A percentile compares a stretch with the other conserved stretches of the same genome.
These are phyloP conservation scores for Plantago coronopus DNA, from an alignment of 305 asterid species.

Conservation along the genomic window DNA sequence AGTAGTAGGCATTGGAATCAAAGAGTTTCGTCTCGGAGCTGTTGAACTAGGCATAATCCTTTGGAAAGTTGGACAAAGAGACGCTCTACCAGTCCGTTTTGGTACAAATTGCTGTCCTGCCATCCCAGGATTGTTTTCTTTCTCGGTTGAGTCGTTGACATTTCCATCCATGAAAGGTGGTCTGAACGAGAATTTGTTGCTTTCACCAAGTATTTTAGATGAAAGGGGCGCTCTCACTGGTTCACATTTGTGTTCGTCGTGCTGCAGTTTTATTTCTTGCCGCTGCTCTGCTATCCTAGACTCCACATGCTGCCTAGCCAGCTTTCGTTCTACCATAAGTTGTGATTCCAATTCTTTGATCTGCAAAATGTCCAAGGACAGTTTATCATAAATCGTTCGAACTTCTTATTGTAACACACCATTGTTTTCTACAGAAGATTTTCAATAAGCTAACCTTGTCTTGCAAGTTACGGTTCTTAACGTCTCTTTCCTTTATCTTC, in stretches of 20 bases:
- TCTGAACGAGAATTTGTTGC: slow-evolving; percentile 41
- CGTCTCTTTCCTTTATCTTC: slow-evolving; percentile 74
- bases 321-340: slow-evolving; percentile 80
- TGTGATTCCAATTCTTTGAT: slow-evolving; percentile 95
- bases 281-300: slow-evolving; percentile 63
- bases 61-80: slow-evolving; percentile 53
- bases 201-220: slow-evolving; percentile 39
- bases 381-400: not conserved
- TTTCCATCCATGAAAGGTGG: slow-evolving; percentile 35
- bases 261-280: slow-evolving; percentile 38
- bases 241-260: slow-evolving; percentile 45
- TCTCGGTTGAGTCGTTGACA: slow-evolving; percentile 38
- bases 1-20: slow-evolving; percentile 66
- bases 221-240: slow-evolving; percentile 56
- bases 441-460: slow-evolving; percentile 59
- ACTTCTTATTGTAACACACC: not conserved
- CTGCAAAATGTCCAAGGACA: slow-evolving; percentile 34
- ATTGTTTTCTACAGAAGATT: not conserved
- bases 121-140: slow-evolving; percentile 60
- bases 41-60: slow-evolving; percentile 31
- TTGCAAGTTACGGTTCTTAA: slow-evolving; percentile 69
- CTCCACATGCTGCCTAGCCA: slow-evolving; percentile 85
- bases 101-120: slow-evolving; percentile 48
- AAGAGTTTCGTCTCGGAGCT: slow-evolving; percentile 60
- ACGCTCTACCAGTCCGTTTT: slow-evolving; percentile 61